A percentile compares a stretch with the other conserved stretches of the same genome.
These are phyloP conservation scores for Alternaria brassicicola DNA, from an alignment of 2,329 filamentous ascomycete species.

Conservation along the genomic window DNA sequence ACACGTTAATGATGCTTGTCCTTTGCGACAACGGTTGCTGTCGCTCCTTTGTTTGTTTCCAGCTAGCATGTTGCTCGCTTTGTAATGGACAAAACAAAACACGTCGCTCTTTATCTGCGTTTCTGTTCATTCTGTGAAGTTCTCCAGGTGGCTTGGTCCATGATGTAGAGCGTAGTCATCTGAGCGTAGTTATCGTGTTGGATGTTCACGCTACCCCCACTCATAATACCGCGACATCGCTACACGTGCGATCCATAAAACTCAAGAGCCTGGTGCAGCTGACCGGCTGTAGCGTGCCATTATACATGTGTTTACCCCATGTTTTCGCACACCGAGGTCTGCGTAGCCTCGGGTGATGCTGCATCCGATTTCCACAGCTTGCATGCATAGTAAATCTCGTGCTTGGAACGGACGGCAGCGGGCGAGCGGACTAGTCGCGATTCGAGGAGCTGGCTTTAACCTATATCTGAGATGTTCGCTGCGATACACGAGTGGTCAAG, in stretches of 20 bases:
- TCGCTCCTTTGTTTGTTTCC: not conserved
- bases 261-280: not conserved
- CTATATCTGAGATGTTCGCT: conserved; percentile 18
- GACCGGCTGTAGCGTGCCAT: not conserved
- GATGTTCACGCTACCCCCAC: not conserved
- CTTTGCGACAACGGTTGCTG: not conserved
- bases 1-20: not conserved
- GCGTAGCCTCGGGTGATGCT: conserved; percentile 3
- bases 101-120: not conserved
- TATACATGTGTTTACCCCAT: conserved; percentile 3
- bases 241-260: not conserved
- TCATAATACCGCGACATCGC: not conserved
- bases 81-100: not conserved
- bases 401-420: not conserved
- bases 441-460: not conserved
- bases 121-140: not conserved
- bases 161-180: no score
- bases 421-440: conserved; percentile 4
- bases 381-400: not conserved
- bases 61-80: not conserved
- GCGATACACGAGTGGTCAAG: conserved; percentile 26
- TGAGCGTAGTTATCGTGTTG: no score
- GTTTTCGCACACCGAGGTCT: not conserved
- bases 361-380: not conserved
- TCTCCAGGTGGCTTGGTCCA: not conserved